Evolutionary conservation across 139 green algal species (phyloP).

Genomic region (Chlamydomonas sphaeroides): DNA sequence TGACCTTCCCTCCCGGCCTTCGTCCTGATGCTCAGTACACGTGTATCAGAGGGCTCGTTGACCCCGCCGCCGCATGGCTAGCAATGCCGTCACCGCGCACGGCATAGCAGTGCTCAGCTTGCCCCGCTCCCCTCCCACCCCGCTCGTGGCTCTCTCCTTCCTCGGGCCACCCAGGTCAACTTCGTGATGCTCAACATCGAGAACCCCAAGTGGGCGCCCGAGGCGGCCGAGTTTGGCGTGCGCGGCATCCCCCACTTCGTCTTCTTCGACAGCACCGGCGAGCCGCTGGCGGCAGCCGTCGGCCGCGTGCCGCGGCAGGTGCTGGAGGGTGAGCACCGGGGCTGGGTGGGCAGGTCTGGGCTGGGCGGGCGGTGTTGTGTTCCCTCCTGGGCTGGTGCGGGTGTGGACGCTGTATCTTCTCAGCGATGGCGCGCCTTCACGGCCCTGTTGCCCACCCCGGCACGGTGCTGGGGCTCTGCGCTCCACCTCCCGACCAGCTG

Average conservation of each 20-base stretch:
- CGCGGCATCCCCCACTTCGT: constrained; percentile 95
- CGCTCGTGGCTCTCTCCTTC: too few relatives aligned
- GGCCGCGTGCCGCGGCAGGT: constrained; percentile 84
- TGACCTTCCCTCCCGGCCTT: too few relatives aligned
- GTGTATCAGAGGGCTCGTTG: too few relatives aligned
- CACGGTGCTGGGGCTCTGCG: too few relatives aligned
- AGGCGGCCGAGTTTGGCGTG: constrained; percentile 89
- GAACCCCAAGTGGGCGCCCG: constrained; percentile 91
- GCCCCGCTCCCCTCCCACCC: background rate
- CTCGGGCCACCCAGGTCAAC: constrained; percentile 78
- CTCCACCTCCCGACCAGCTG: too few relatives aligned
- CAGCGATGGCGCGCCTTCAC: too few relatives aligned
- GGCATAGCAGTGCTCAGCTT: too few relatives aligned
- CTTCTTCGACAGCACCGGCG: constrained; percentile 85
- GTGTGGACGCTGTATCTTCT: background rate
- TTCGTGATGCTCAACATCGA: constrained; percentile 99
- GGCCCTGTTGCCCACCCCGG: too few relatives aligned
- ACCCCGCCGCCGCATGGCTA: too few relatives aligned
- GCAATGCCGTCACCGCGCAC: too few relatives aligned
- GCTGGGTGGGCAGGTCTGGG: background rate
- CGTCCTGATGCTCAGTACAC: too few relatives aligned
- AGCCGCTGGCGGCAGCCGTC: constrained; percentile 79
- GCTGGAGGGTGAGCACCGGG: constrained; percentile 59
- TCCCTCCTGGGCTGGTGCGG: too few relatives aligned
- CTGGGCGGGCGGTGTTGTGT: background rate